A percentile compares a stretch with the other conserved stretches of the same genome.
Conservation (phyloP, 345 rosid genomes). For the Citrus mangshanensis region DNA sequence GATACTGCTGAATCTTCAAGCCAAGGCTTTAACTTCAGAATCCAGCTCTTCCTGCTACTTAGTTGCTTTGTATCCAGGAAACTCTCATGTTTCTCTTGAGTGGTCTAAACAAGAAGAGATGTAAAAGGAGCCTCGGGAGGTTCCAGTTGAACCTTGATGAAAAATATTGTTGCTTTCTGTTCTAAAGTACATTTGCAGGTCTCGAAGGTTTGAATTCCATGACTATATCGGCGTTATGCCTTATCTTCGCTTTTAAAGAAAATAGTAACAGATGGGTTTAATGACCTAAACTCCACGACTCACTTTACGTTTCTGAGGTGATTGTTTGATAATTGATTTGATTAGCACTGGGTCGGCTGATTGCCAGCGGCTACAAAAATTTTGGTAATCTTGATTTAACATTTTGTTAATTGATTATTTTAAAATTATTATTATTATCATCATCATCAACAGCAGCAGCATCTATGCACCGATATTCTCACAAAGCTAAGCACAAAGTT, state of each 20-base stretch:
- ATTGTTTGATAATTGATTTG: background rate
- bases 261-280: background rate
- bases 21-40: background rate
- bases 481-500: too few relatives aligned
- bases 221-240: background rate
- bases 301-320: background rate
- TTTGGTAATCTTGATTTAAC: background rate
- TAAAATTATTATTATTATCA: too few relatives aligned
- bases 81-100: background rate
- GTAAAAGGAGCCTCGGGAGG: background rate
- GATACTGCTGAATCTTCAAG: constrained; percentile 6
- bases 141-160: background rate
- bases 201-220: background rate
- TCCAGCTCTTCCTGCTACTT: background rate
- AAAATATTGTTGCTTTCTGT: background rate
- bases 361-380: background rate
- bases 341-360: background rate
- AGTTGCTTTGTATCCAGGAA: background rate
- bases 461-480: too few relatives aligned
- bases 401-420: too few relatives aligned
- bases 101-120: background rate
- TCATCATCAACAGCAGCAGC: too few relatives aligned
- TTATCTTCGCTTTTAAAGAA: background rate
- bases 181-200: background rate
- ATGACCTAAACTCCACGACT: background rate